A percentile compares a stretch with the other conserved stretches of the same genome.
phyloP scores from a whole-genome alignment of 1,284 basidiomycete species.

The Cystobasidium sp. region DNA sequence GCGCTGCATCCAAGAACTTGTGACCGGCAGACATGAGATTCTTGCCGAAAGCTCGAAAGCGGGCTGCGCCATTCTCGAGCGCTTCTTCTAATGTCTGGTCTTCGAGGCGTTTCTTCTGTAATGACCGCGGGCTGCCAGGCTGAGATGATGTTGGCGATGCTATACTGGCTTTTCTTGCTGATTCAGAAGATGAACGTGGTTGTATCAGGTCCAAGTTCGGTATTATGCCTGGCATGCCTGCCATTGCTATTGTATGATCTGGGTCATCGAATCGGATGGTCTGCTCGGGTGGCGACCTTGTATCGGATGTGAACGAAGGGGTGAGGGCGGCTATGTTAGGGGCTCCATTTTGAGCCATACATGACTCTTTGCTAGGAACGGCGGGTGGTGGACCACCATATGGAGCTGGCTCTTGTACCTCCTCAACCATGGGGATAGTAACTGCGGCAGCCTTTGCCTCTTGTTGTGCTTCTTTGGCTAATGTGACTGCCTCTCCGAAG shows the following conservation, averaged over 20 bases:
- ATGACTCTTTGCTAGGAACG: background rate
- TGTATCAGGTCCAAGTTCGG: constrained; percentile 4
- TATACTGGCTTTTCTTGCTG: background rate
- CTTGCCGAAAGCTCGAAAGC: constrained; percentile 31
- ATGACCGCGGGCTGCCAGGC: constrained; percentile 20
- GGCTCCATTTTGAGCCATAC: background rate
- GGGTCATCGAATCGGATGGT: constrained; percentile 13
- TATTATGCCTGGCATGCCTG: background rate
- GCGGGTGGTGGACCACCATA: constrained; percentile 3
- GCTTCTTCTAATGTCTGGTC: constrained; percentile 42
- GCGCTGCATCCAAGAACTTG: constrained; percentile 35
- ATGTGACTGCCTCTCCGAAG: constrained; percentile 29
- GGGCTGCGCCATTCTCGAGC: constrained; percentile 21
- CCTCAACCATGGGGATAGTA: background rate
- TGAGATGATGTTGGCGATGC: constrained; percentile 7
- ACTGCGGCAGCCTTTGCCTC: constrained; percentile 1
- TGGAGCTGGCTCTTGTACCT: background rate
- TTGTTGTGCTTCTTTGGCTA: constrained; percentile 37
- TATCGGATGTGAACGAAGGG: too few relatives aligned
- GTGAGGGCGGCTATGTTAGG: background rate
- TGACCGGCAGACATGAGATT: constrained; percentile 13
- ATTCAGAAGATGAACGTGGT: constrained; percentile 2
- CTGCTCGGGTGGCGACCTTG: background rate
- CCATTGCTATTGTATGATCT: constrained; percentile 6
- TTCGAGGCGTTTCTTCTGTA: constrained; percentile 14